These are phyloP conservation scores for Calonectria montana DNA, from an alignment of 2,329 filamentous ascomycete species.

Conservation along the genomic window DNA sequence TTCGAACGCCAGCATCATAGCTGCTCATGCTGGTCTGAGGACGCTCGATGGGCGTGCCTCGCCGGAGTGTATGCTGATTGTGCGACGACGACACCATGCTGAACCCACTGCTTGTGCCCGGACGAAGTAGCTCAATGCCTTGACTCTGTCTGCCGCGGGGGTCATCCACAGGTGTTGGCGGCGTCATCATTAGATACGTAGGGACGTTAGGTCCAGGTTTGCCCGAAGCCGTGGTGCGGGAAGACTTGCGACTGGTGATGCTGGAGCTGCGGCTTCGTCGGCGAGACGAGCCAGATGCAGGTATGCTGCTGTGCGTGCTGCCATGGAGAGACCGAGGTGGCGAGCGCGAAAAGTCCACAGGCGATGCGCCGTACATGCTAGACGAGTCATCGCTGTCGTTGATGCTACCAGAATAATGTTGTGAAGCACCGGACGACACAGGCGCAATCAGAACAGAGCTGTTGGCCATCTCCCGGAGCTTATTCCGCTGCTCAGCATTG, in stretches of 20 bases:
- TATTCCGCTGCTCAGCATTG: constrained; percentile 80
- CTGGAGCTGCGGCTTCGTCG: constrained; percentile 66
- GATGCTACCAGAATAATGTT: constrained; percentile 54
- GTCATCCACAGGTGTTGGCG: constrained; percentile 55
- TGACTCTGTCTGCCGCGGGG: constrained; percentile 36
- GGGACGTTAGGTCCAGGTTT: constrained; percentile 47
- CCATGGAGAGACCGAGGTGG: constrained; percentile 64
- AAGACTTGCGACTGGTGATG: constrained; percentile 59
- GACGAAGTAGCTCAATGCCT: constrained; percentile 47
- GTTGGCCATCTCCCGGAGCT: constrained; percentile 85
- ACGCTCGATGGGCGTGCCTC: constrained; percentile 39
- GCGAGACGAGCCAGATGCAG: constrained; percentile 50
- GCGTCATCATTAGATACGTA: constrained; percentile 60
- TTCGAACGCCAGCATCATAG: constrained; percentile 39
- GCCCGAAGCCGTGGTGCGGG: constrained; percentile 48
- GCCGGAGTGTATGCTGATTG: constrained; percentile 37
- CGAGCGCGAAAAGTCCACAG: constrained; percentile 69
- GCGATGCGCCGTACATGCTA: constrained; percentile 64
- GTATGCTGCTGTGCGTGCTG: constrained; percentile 60
- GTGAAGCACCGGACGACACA: constrained; percentile 51
- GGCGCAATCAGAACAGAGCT: constrained; percentile 73
- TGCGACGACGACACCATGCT: constrained; percentile 28
- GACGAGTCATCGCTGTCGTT: constrained; percentile 69
- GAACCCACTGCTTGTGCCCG: constrained; percentile 47
- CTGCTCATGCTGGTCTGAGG: constrained; percentile 49